A percentile compares a stretch with the other conserved stretches of the same genome.
Evolutionary conservation across 23 red algal species (phyloP).

Genomic region (Gracilariopsis chorda): DNA sequence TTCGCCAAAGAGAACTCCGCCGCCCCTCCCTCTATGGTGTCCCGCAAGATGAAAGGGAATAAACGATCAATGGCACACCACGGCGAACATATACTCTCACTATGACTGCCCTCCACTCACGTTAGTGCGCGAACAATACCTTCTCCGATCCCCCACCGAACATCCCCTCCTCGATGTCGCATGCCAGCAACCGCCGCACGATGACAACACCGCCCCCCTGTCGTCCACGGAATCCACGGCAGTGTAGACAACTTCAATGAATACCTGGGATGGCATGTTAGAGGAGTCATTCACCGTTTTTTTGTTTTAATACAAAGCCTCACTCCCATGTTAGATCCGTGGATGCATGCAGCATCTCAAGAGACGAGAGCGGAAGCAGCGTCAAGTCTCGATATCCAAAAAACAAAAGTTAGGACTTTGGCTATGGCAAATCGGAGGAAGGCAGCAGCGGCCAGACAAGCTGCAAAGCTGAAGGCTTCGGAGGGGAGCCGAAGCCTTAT

Average conservation of each 20-base stretch:
- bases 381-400: constrained; percentile 9
- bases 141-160: too few relatives aligned
- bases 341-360: constrained; percentile 51
- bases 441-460: constrained; percentile 49
- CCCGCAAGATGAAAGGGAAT: too few relatives aligned
- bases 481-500: constrained; percentile 10
- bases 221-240: too few relatives aligned
- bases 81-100: too few relatives aligned
- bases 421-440: constrained; percentile 24
- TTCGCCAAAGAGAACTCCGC: too few relatives aligned
- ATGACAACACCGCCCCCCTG: too few relatives aligned
- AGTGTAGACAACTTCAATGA: constrained; percentile 1
- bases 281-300: not conserved
- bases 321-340: constrained; percentile 11
- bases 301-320: not conserved
- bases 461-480: constrained; percentile 39
- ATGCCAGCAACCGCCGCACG: too few relatives aligned
- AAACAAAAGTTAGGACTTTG: constrained; percentile 25
- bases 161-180: too few relatives aligned
- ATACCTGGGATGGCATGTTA: constrained; percentile 33
- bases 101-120: too few relatives aligned
- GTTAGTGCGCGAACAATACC: too few relatives aligned
- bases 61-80: too few relatives aligned
- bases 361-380: constrained; percentile 60
- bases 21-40: too few relatives aligned